Conservation (phyloP, 345 rosid species). For the Populus deltoides region DNA sequence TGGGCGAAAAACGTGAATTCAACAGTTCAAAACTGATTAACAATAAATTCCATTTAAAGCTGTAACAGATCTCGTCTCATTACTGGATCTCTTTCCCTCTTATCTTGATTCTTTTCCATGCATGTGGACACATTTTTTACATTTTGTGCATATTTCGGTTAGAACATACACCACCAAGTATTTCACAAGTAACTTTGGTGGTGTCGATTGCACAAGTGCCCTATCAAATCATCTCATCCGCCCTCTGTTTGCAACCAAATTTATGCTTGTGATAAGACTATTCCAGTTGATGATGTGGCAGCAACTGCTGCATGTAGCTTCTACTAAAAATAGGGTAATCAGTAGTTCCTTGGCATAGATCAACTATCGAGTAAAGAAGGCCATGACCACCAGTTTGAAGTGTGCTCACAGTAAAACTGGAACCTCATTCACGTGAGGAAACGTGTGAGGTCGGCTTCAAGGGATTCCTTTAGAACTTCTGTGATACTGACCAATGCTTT, state of each 20-base stretch:
- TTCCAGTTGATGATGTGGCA: background rate
- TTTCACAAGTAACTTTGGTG: background rate
- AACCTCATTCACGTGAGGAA: background rate
- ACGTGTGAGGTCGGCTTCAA: background rate
- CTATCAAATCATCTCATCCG: background rate
- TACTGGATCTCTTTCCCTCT: background rate
- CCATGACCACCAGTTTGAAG: background rate
- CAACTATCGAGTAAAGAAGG: background rate
- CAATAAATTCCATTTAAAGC: constrained; percentile 10
- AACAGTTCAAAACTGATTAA: constrained; percentile 1
- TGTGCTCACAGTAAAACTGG: background rate
- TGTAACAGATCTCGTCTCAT: background rate
- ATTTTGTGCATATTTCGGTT: background rate
- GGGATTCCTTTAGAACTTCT: background rate
- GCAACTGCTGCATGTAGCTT: background rate
- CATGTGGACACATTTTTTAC: background rate
- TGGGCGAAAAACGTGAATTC: background rate
- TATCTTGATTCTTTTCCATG: background rate
- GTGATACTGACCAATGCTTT: background rate
- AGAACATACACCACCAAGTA: background rate
- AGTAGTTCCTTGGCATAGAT: background rate
- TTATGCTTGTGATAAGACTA: background rate
- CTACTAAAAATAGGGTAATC: background rate
- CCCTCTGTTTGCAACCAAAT: background rate
- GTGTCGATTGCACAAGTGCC: background rate